A percentile compares a stretch with the other conserved stretches of the same genome.
These are phyloP conservation scores for Trichophyton simii DNA, from an alignment of 2,329 filamentous ascomycete species.

Conservation along the genomic window DNA sequence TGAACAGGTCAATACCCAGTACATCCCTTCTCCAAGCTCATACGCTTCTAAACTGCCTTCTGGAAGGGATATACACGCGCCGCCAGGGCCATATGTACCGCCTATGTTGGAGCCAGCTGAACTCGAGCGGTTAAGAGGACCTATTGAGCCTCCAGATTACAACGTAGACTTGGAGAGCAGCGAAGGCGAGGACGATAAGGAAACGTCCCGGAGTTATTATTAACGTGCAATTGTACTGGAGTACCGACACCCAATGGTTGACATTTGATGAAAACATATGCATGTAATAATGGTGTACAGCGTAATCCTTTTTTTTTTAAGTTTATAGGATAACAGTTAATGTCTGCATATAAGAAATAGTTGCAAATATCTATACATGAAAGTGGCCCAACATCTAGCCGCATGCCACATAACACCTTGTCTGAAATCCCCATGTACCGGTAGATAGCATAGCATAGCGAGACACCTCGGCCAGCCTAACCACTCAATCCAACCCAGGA, in stretches of 20 bases:
- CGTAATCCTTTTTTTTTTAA: background rate
- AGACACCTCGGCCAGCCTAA: too few species aligned
- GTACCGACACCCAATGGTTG: too few species aligned
- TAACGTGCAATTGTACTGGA: background rate
- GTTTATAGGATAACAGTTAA: background rate
- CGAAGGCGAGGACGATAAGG: background rate
- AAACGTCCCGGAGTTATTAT: background rate
- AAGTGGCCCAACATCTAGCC: background rate
- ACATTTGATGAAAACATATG: too few species aligned
- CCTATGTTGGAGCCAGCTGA: constrained; percentile 52
- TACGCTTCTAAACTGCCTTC: constrained; percentile 71
- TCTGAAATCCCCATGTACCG: background rate
- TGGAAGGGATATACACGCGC: constrained; percentile 67
- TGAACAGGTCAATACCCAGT: constrained; percentile 64
- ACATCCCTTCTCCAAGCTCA: constrained; percentile 57
- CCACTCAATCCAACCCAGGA: background rate
- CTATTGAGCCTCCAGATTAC: constrained; percentile 6
- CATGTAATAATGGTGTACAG: background rate
- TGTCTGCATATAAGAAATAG: background rate
- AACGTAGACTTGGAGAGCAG: constrained; percentile 6
- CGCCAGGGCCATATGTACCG: constrained; percentile 53
- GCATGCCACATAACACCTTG: background rate
- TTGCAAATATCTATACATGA: constrained; percentile 1
- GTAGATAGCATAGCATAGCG: background rate
- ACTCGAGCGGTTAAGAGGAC: constrained; percentile 32